A percentile compares a stretch with the other conserved stretches of the same genome.
These are phyloP conservation scores for Neurospora sp. DNA, from an alignment of 495 filamentous ascomycete species.

Conservation along the genomic window DNA sequence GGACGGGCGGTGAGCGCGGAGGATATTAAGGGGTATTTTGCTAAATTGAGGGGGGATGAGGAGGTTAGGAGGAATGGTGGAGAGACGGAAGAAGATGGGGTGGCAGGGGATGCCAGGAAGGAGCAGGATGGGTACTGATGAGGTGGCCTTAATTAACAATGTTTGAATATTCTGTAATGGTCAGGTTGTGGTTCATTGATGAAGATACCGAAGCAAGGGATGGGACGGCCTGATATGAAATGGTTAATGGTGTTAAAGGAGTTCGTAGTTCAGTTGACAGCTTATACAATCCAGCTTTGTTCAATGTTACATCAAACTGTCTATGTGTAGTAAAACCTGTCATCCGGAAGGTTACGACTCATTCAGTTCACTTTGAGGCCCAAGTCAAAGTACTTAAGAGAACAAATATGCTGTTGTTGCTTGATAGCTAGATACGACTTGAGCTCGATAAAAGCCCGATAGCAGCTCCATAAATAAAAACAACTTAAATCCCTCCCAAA, in stretches of 20 bases:
- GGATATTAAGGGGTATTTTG: conserved; percentile 94
- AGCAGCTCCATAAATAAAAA: not conserved
- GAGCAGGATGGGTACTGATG: conserved; percentile 52
- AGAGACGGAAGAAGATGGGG: conserved; percentile 20
- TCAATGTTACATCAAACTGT: not conserved
- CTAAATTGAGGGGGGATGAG: conserved; percentile 81
- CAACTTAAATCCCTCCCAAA: not conserved
- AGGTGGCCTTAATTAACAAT: not conserved
- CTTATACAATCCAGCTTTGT: not conserved
- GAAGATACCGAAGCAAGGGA: not conserved
- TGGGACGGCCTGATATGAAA: not conserved
- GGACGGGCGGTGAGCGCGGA: conserved; percentile 79
- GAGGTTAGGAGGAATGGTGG: conserved; percentile 37
- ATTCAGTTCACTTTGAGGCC: not conserved
- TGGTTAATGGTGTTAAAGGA: not conserved
- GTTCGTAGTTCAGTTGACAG: not conserved
- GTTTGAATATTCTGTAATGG: not conserved
- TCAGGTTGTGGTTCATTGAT: not conserved
- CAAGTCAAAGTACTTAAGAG: not conserved
- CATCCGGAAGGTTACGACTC: too few relatives aligned
- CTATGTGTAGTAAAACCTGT: too few relatives aligned
- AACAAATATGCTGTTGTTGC: not conserved
- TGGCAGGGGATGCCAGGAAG: conserved; percentile 35
- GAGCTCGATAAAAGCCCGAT: not conserved
- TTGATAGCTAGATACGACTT: not conserved